phyloP scores from a whole-genome alignment of 768 basidiomycete species.

The Suillus americanus region DNA sequence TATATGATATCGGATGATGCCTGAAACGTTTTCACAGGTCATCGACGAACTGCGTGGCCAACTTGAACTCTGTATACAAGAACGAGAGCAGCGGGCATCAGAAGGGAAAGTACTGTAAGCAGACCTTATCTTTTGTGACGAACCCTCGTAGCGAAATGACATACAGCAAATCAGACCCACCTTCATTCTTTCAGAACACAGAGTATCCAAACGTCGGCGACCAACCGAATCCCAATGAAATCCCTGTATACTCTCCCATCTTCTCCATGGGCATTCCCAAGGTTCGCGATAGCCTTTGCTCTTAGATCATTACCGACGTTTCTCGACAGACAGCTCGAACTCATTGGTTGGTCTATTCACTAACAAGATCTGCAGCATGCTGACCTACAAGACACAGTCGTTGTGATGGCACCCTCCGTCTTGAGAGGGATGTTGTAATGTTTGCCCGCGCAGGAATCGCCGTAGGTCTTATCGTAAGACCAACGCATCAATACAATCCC shows the following conservation, averaged over 20 bases:
- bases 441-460: conserved; percentile 24
- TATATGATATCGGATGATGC: neutral
- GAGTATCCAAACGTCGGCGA: conserved; percentile 15
- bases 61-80: conserved; percentile 16
- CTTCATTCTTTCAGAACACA: conserved; percentile 2
- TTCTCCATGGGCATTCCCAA: conserved; percentile 1
- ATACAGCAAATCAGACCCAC: neutral
- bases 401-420: neutral
- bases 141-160: neutral
- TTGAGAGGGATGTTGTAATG: conserved; percentile 10
- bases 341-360: neutral
- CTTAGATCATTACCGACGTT: neutral
- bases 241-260: neutral
- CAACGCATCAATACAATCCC: conserved; percentile 27
- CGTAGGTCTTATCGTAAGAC: conserved; percentile 25
- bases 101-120: neutral
- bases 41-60: conserved; percentile 19
- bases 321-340: neutral
- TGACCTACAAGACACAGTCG: neutral
- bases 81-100: conserved; percentile 22
- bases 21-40: conserved; percentile 12
- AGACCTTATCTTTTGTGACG: neutral
- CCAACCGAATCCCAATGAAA: conserved; percentile 5
- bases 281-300: neutral
- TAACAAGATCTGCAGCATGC: neutral